Evolutionary conservation across 352 stramenopile genomes (phyloP), one percentile per base, ranked within the genome.

Genomic region (Pelagophyceae sp.): DNA sequence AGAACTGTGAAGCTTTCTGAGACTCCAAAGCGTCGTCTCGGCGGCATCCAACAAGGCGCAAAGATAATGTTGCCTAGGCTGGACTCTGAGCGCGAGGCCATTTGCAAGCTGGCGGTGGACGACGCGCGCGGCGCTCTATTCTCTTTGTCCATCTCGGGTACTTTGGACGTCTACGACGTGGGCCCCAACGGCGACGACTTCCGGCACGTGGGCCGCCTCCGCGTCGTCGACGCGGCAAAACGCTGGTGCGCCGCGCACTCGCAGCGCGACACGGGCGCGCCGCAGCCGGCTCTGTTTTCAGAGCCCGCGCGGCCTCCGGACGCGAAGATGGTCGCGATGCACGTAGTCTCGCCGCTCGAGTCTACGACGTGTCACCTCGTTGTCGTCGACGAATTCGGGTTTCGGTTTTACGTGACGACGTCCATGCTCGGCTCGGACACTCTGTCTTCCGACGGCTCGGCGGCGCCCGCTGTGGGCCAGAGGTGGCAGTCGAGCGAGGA

Each of bases 381-480:
- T 23, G 20, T 17, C 38, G 67, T 74, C 23, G 67, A 74, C 37
- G 67, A 74, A 11, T 11, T 31, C 17, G 67, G 67, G 11, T 58
- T 58, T 23, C 33, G 67, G 0, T 74, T 58, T 37, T 74, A 74
- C 67, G 51, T 58, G 19, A 35, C 67, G 35, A 74, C 67, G 15
- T 15, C 58, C 45, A 54, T 23, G 11, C 11, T 23, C 45, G 23
- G 11, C 45, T 11, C 45, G 11, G 23, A 11, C 45, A 54, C 45
- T 23, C 11, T 23, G 11, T 23, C 45, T 23, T 23, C 45, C 45
- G 23, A 11, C 11, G 45, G 45, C 45, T 11, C 11, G 11, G 45
- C 45, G 11, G 45, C 11, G 45, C 45, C 45, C 45, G 45, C 45
- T 11, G 23, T 54, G 11, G 11, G 11, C 45, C 11, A 54, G 45